Evolutionary conservation across 495 filamentous ascomycete genomes (phyloP).

Genomic region (Glutinoglossum americanum): DNA sequence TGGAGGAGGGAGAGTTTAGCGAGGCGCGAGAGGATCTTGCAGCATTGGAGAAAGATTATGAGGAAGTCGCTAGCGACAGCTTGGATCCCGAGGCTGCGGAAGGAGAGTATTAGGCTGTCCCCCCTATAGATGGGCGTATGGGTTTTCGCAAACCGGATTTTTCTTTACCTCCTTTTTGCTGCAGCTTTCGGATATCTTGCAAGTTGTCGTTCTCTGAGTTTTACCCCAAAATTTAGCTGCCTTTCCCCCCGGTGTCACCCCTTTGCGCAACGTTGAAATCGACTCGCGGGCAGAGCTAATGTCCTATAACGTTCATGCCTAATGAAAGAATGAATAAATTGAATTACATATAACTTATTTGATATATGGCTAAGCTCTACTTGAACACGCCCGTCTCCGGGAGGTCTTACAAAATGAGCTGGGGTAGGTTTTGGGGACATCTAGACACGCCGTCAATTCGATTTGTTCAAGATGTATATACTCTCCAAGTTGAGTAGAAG

Average conservation of each 20-base stretch:
- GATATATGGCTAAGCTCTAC: neutral
- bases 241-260: neutral
- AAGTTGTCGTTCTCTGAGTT: neutral
- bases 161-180: neutral
- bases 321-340: conserved; percentile 1
- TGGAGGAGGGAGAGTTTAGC: conserved; percentile 88
- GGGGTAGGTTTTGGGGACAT: no score
- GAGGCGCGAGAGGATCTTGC: conserved; percentile 82
- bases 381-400: no score
- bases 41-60: conserved; percentile 78
- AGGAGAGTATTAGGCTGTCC: conserved; percentile 39
- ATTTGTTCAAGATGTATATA: no score
- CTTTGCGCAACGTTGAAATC: neutral
- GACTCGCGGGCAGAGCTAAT: neutral
- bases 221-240: neutral
- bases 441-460: no score
- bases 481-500: no score
- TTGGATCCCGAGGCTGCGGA: conserved; percentile 39
- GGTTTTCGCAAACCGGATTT: neutral
- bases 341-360: neutral
- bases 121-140: neutral
- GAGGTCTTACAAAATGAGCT: no score
- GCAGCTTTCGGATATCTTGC: neutral
- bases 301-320: neutral
- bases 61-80: conserved; percentile 66